Evolutionary conservation across 805 yeast genomes (phyloP), one percentile per base, ranked within the genome.

Genomic region (Saccharomycopsis amapae): DNA sequence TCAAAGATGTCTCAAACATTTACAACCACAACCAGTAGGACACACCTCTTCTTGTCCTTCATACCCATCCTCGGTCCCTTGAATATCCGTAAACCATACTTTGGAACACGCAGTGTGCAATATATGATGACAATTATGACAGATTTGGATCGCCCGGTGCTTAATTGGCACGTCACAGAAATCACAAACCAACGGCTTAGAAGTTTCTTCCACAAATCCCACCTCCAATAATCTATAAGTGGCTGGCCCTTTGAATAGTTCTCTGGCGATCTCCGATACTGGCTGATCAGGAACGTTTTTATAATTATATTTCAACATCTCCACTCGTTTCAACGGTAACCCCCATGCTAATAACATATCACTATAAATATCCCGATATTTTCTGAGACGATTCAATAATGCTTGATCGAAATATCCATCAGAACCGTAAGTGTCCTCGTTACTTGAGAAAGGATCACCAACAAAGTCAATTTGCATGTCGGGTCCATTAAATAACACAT

Each of bases 11-110:
- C 64, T 67, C 9, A 76, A 59, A 62, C 96, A 86, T 4, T 57
- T 52, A 56, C 96, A 87, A 0, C 95, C 95, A 67, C 96, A 87
- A 0, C 95, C 96, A 38, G 84, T 73, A 0, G 94, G 80, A 62
- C 96, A 86, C 55, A 81, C 84, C 26, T 48, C 51, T 25, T 47
- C 51, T 7, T 23, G 17, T 5, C 48, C 49, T 19, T 28, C 32
- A 12, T 39, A 30, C 19, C 42, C 36, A 37, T 37, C 30, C 12
- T 26, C 30, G 12, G 30, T 12, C 7, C 30, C 30, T 6, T 60
- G 59, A 22, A 57, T 65, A 1, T 59, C 55, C 5, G 63, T 62
- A 86, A 94, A 87, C 96, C 97, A 89, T 42, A 72, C 72, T 17
- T 71, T 63, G 0, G 95, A 93, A 65, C 97, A 89, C 19, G 68